These are phyloP conservation scores for Diplodia seriata DNA, from an alignment of 2,329 filamentous ascomycete genomes.

Conservation along the genomic window DNA sequence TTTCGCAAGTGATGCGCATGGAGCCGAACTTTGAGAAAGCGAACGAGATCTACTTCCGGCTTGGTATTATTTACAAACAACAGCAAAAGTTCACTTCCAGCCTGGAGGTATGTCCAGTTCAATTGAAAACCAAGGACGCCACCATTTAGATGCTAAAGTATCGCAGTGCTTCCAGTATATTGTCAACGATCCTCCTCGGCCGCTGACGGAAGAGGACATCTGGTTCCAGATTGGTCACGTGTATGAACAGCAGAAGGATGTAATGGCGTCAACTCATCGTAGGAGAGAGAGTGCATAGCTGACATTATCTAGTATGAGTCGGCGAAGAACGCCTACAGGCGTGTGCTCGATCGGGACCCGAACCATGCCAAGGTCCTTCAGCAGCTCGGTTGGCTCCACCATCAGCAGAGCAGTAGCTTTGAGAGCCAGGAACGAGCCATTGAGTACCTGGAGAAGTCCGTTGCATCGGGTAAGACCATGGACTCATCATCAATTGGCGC, in stretches of 20 bases:
- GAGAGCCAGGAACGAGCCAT: constrained; percentile 94
- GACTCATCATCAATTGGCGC: background rate
- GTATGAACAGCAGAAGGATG: constrained; percentile 98
- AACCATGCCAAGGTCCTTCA: constrained; percentile 98
- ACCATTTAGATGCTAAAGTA: background rate
- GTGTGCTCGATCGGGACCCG: constrained; percentile 91
- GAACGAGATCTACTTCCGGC: constrained; percentile 97
- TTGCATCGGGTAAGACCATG: constrained; percentile 75
- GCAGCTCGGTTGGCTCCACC: constrained; percentile 96
- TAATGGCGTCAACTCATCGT: constrained; percentile 60
- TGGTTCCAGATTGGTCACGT: constrained; percentile 99
- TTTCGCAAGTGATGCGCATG: constrained; percentile 99
- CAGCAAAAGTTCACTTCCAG: constrained; percentile 93
- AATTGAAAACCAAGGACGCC: background rate
- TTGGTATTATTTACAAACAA: constrained; percentile 99
- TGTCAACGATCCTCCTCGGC: constrained; percentile 87
- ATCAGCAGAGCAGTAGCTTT: constrained; percentile 92
- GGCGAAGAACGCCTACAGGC: constrained; percentile 89
- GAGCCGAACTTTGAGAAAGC: constrained; percentile 97
- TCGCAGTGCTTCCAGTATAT: constrained; percentile 98
- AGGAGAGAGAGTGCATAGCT: constrained; percentile 34
- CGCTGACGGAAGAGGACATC: constrained; percentile 95
- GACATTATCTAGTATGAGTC: constrained; percentile 76
- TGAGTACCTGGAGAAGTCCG: constrained; percentile 96
- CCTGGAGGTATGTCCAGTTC: constrained; percentile 73